These are phyloP conservation scores for Sonneratia alba DNA, from an alignment of 345 rosid species.

Conservation along the genomic window DNA sequence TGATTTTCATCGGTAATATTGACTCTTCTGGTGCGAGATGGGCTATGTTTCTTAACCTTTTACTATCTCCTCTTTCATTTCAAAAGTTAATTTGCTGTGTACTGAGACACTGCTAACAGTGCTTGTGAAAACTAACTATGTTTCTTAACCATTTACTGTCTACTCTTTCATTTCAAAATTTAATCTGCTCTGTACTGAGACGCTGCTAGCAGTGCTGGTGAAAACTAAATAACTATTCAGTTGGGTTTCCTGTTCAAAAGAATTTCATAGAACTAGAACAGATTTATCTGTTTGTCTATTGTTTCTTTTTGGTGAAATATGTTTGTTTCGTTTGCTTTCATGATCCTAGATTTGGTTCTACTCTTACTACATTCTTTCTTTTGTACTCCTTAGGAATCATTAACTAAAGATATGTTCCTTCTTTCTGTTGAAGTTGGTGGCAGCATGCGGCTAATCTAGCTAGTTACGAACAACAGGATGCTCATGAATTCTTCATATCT, in stretches of 20 bases:
- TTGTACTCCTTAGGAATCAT: constrained; percentile 5
- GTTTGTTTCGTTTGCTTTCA: not conserved
- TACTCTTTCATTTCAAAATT: not conserved
- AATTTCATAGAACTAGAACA: not conserved
- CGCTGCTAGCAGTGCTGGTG: not conserved
- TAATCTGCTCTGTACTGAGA: not conserved
- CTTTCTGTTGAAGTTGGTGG: constrained; percentile 79
- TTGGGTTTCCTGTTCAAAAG: not conserved
- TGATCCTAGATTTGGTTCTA: not conserved
- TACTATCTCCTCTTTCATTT: no score
- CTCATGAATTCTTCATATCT: constrained; percentile 94
- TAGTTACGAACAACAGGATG: constrained; percentile 86
- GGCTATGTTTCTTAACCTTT: no score
- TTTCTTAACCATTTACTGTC: not conserved
- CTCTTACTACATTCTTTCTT: not conserved
- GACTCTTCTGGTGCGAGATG: no score
- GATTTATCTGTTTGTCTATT: not conserved
- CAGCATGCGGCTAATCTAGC: constrained; percentile 76
- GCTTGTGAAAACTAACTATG: no score
- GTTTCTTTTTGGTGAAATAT: not conserved
- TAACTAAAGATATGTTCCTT: constrained; percentile 13
- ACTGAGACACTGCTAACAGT: no score
- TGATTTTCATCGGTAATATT: not conserved
- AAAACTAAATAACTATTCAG: not conserved
- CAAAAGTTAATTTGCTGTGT: no score